A percentile compares a stretch with the other conserved stretches of the same genome.
These are phyloP conservation scores for Pleoardoris graminearum DNA, from an alignment of 2,329 filamentous ascomycete species.

Conservation along the genomic window DNA sequence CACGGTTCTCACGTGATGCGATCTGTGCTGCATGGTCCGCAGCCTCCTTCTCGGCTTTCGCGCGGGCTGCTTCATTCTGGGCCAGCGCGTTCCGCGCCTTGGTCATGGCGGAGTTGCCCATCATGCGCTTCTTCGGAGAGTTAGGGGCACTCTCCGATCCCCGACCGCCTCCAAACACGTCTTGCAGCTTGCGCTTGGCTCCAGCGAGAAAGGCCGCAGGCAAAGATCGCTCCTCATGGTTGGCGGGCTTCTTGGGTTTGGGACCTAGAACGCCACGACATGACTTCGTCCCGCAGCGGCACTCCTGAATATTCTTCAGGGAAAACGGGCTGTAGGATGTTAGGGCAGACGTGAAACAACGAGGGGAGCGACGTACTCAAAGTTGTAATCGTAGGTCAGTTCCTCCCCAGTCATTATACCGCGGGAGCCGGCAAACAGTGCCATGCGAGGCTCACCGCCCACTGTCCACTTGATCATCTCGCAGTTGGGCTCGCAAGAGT, in stretches of 20 bases:
- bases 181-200: constrained; percentile 42
- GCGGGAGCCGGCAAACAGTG: constrained; percentile 85
- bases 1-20: constrained; percentile 39
- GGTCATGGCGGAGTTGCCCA: constrained; percentile 20
- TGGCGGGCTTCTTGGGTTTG: constrained; percentile 53
- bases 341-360: no score
- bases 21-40: constrained; percentile 34
- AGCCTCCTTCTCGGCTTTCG: constrained; percentile 32
- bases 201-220: constrained; percentile 35
- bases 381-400: constrained; percentile 89
- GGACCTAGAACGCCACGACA: constrained; percentile 66
- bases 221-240: constrained; percentile 34
- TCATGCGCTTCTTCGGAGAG: constrained; percentile 41
- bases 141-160: constrained; percentile 27
- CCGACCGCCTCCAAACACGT: constrained; percentile 29
- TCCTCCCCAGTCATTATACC: constrained; percentile 95
- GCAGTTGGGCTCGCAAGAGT: constrained; percentile 95
- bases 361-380: no score
- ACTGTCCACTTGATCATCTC: constrained; percentile 99
- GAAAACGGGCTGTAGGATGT: constrained; percentile 47
- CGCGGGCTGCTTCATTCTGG: constrained; percentile 24
- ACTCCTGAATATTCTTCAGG: constrained; percentile 65
- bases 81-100: constrained; percentile 33
- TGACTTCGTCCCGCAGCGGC: constrained; percentile 62
- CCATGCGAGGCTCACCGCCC: constrained; percentile 90